Evolutionary conservation across 176 grass and related monocot genomes (phyloP), one percentile per base, ranked within the genome.

Genomic region (Calamus simplicifolius): DNA sequence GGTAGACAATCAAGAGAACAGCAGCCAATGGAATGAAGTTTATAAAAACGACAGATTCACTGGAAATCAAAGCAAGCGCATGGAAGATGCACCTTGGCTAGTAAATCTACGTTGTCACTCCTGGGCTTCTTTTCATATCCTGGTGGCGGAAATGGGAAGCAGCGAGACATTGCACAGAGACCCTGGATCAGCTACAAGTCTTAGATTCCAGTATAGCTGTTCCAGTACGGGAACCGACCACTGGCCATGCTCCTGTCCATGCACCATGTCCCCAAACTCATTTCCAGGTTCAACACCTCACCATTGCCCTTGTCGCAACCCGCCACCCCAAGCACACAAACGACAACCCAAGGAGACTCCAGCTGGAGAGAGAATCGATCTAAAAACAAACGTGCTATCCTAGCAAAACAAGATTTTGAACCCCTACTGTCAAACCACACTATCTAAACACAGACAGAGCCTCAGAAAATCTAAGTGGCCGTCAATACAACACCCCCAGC

Each of bases 81-180:
- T 59, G 13, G 16, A 28, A 55, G 19, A 48, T 48, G 27, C 58
- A 85, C 82, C 82, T 85, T 77, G 35, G 52, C 72, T 58, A 80
- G 72, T 54, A 80, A 65, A 80, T 61, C 72, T 49, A 59, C 56
- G 2, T 51, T 23, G 52, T 80, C 73, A 17, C 25, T 77, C 63
- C 49, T 77, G 6, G 23, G 66, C 14, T 63, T 80, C 16, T 49
- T 13, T 52, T 65, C 82, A 19, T 73, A 85, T 19, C 82, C 82
- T 0, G 77, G 77, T 23, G 77, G 77, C 2, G 73, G 82, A 21
- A 69, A 85, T 0, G 77, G 73, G 49, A 77, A 85, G 49, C 82
- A 80, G 63, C 82, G 69, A 28, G 82, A 85, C 82, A 85, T 85
- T 3, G 23, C 51, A 63, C n/a, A 51, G 26, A 55, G 0, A 62